These are phyloP conservation scores for Carex scoparia DNA, from an alignment of 176 grass and related monocot species.

Conservation along the genomic window DNA sequence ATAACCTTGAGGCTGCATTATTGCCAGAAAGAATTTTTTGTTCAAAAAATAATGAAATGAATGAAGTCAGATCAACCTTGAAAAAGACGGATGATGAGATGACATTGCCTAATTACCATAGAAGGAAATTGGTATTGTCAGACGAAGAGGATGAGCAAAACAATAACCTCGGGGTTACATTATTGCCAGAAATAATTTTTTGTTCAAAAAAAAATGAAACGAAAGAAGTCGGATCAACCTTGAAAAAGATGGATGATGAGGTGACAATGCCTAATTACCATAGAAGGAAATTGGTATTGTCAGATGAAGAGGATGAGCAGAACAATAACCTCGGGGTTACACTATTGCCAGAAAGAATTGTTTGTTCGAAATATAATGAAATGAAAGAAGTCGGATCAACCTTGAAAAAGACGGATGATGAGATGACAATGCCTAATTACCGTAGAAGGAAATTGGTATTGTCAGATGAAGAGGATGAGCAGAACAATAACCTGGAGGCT, in stretches of 20 bases:
- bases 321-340: neutral
- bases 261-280: neutral
- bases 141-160: neutral
- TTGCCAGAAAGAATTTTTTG: too few relatives aligned
- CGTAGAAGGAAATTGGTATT: too few relatives aligned
- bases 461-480: neutral
- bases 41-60: constrained; percentile 15
- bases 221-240: neutral
- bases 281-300: too few relatives aligned
- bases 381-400: neutral
- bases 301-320: neutral
- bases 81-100: neutral
- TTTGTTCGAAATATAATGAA: constrained; percentile 15
- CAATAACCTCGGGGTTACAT: too few relatives aligned
- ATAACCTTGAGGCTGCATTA: too few relatives aligned
- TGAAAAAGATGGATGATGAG: neutral
- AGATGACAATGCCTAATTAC: neutral
- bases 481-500: neutral
- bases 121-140: too few relatives aligned
- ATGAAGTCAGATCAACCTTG: neutral
- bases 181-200: too few relatives aligned
- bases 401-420: neutral
- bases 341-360: too few relatives aligned
- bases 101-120: neutral
- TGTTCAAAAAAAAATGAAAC: constrained; percentile 14